Conservation (phyloP, 768 basidiomycete species). For the Tulasnella calospora region DNA sequence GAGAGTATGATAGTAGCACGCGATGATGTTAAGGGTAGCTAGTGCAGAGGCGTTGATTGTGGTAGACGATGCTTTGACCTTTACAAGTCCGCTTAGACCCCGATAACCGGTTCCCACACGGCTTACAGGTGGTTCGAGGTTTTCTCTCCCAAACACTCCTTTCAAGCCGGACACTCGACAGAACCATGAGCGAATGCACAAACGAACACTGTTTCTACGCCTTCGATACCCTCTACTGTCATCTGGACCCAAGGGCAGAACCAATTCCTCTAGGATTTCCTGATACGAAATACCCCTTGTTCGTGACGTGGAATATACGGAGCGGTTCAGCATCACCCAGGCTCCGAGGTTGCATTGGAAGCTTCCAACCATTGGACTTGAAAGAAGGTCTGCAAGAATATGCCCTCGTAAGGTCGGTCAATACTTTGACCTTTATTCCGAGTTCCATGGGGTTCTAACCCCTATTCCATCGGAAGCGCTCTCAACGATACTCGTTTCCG, state of each 20-base stretch:
- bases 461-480: constrained; percentile 46
- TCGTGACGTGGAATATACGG: constrained; percentile 92
- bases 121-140: neutral
- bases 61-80: neutral
- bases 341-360: constrained; percentile 92
- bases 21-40: neutral
- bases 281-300: constrained; percentile 53
- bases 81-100: neutral
- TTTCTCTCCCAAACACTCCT: neutral
- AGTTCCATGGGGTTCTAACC: neutral
- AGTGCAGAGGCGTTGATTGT: neutral
- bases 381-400: constrained; percentile 80
- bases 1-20: neutral
- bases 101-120: neutral
- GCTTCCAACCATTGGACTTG: constrained; percentile 72
- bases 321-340: constrained; percentile 50
- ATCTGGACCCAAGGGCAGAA: constrained; percentile 40
- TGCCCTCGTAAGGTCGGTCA: constrained; percentile 61
- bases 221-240: constrained; percentile 75
- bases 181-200: constrained; percentile 42
- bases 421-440: neutral
- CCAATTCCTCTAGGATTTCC: constrained; percentile 15
- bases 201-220: constrained; percentile 76
- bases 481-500: constrained; percentile 83
- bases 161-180: neutral